Percentiles rank a stretch among this genome's conserved stretches.
These are phyloP conservation scores for Aspergillus fumigatus DNA, from an alignment of 2,329 filamentous ascomycete species.

Conservation along the genomic window DNA sequence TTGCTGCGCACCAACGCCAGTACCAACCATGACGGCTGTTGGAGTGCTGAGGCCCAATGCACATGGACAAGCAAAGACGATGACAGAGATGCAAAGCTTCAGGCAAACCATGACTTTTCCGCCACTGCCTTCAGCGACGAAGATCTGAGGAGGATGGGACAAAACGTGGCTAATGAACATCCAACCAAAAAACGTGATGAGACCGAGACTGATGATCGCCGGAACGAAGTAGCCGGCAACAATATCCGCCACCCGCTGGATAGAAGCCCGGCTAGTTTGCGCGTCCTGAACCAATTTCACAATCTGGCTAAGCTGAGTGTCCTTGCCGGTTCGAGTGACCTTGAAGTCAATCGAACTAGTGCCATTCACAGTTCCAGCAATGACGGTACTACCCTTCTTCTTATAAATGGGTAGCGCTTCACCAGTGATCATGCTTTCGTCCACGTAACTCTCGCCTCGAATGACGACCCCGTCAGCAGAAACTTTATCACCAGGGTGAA, in stretches of 20 bases:
- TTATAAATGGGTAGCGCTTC: slow-evolving; percentile 96
- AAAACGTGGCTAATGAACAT: slow-evolving; percentile 91
- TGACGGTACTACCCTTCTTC: slow-evolving; percentile 69
- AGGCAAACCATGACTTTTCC: slow-evolving; percentile 95
- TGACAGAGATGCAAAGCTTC: slow-evolving; percentile 96
- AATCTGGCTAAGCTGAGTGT: slow-evolving; percentile 96
- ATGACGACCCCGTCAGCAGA: slow-evolving; percentile 86
- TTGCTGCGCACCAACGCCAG: slow-evolving; percentile 90
- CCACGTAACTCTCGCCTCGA: slow-evolving; percentile 85
- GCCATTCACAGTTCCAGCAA: slow-evolving; percentile 94
- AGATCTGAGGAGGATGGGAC: slow-evolving; percentile 79
- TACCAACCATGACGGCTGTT: slow-evolving; percentile 98
- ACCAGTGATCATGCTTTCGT: slow-evolving; percentile 98
- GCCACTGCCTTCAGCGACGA: slow-evolving; percentile 72
- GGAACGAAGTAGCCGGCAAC: slow-evolving; percentile 95
- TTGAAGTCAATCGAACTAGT: slow-evolving; percentile 87
- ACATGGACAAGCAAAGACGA: slow-evolving; percentile 96
- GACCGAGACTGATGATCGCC: slow-evolving; percentile 75
- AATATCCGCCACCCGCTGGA: slow-evolving; percentile 85
- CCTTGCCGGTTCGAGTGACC: slow-evolving; percentile 85
- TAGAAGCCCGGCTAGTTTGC: slow-evolving; percentile 88
- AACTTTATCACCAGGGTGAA: slow-evolving; percentile 93
- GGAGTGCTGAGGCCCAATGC: slow-evolving; percentile 93
- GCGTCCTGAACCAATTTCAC: slow-evolving; percentile 98
- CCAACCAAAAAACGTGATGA: slow-evolving; percentile 84